A percentile compares a stretch with the other conserved stretches of the same genome.
Conservation (phyloP, 108 stramenopile genomes). For the Pseudonitzschia pungens region DNA sequence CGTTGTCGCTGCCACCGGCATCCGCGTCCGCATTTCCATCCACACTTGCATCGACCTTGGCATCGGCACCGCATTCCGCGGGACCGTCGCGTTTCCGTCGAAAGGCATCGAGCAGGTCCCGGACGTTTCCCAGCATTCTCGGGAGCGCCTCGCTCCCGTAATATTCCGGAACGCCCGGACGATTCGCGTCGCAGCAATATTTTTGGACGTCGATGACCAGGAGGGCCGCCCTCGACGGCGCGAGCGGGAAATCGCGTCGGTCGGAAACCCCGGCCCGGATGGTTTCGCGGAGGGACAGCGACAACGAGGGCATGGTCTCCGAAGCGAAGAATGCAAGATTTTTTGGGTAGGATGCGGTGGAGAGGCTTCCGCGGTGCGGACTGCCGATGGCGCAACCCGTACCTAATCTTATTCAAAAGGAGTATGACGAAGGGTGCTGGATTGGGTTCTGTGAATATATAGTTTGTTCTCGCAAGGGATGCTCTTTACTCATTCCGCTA, state of each 20-base stretch:
- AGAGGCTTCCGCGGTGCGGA: no score
- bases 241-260: constrained; percentile 52
- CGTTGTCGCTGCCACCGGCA: neutral
- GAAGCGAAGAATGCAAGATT: no score
- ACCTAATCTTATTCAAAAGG: no score
- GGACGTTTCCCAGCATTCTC: constrained; percentile 51
- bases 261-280: constrained; percentile 20
- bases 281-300: constrained; percentile 13
- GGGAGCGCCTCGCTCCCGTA: constrained; percentile 52
- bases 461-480: no score
- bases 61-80: neutral
- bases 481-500: no score
- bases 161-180: constrained; percentile 4
- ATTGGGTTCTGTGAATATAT: no score
- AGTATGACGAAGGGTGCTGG: neutral
- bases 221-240: constrained; percentile 44
- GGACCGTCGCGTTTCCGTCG: constrained; percentile 39
- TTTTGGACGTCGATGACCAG: constrained; percentile 73
- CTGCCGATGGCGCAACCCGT: no score
- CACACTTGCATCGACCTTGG: neutral
- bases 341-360: no score
- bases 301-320: neutral
- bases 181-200: constrained; percentile 34
- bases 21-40: neutral
- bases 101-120: constrained; percentile 39